Base-by-base conservation (phyloP, 805 yeast genomes). In the Blastobotrys mokoenaii region DNA sequence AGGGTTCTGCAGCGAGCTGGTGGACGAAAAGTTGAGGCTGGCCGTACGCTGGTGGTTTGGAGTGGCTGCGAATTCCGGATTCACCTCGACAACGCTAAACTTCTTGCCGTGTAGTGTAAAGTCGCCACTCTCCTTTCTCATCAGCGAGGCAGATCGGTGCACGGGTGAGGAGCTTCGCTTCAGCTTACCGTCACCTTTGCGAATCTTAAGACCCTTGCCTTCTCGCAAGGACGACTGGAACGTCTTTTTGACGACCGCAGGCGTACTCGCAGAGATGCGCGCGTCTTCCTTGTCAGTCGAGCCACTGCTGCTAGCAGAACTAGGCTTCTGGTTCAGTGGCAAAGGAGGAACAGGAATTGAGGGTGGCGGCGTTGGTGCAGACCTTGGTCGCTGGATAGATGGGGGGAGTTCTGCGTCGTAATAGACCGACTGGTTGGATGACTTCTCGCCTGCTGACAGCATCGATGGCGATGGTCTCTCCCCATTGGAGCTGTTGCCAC, bases 41-140 rank as follows among this genome's bases (percentile, higher is more conserved):
- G 44, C 33, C 9, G 55, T 44, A 2, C 53, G 35, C 16, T 47
- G 50, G 35, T 49, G 53, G 31, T 47, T 47, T 17, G 53, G 49
- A 7, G 51, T 46, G 32, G 52, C 49, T 2, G 56, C 59, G 44
- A 59, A 51, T 22, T 59, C 62, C 1, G 63, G 64, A 36, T 60
- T 60, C 25, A 61, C 60, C 36, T 58, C 55, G 2, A 59, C 65
- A 4, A 61, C 55, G 11, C 60, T 49, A 46, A 60, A 60, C 40
- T 54, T 57, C 46, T 55, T 55, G n/a, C 64, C 64, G 18, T 53
- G 51, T 14, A 60, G 45, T 1, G 58, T 56, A 40, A 59, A 59
- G 31, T 55, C 54, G n/a, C 54, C 56, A 12, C 50, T 38, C 18
- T 43, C 48, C 16, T 57, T 52, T 38, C 61, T 41, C 44, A 57